These are phyloP conservation scores for Lachancea sp. DNA, from an alignment of 805 yeast species.

Conservation along the genomic window DNA sequence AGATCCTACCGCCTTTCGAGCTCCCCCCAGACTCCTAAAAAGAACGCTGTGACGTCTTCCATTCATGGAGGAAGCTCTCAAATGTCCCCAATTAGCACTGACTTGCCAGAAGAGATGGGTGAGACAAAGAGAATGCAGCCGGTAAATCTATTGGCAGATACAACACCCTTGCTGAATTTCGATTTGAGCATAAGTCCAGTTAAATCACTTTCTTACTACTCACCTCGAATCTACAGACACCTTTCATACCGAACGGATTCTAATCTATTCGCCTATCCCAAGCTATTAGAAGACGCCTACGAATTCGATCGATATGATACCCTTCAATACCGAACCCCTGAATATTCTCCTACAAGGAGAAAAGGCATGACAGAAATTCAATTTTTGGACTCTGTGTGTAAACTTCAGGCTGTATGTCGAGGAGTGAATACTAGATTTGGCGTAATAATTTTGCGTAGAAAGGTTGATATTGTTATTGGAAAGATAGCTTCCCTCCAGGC, in stretches of 20 bases:
- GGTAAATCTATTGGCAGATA: neutral
- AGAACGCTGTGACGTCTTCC: neutral
- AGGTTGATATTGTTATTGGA: conserved; percentile 51
- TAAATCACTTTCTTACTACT: conserved; percentile 29
- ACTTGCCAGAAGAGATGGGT: neutral
- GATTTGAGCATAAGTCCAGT: conserved; percentile 23
- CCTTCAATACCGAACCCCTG: conserved; percentile 14
- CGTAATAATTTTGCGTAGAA: conserved; percentile 55
- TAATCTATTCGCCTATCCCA: conserved; percentile 22
- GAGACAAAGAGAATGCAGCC: neutral
- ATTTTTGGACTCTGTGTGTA: conserved; percentile 35
- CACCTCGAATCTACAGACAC: conserved; percentile 28
- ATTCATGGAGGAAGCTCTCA: neutral
- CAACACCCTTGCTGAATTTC: conserved; percentile 2
- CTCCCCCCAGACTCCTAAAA: neutral
- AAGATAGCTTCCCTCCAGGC: conserved; percentile 47
- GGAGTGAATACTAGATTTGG: conserved; percentile 63
- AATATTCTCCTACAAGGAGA: conserved; percentile 29
- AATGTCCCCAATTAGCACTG: neutral
- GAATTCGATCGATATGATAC: conserved; percentile 23
- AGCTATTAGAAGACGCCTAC: conserved; percentile 25
- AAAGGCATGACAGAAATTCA: conserved; percentile 28
- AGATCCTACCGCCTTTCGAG: neutral
- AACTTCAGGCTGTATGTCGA: conserved; percentile 62
- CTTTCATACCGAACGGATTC: conserved; percentile 23